phyloP scores from a whole-genome alignment of 73 alveolate genomes.

The Stentor roeselii region DNA sequence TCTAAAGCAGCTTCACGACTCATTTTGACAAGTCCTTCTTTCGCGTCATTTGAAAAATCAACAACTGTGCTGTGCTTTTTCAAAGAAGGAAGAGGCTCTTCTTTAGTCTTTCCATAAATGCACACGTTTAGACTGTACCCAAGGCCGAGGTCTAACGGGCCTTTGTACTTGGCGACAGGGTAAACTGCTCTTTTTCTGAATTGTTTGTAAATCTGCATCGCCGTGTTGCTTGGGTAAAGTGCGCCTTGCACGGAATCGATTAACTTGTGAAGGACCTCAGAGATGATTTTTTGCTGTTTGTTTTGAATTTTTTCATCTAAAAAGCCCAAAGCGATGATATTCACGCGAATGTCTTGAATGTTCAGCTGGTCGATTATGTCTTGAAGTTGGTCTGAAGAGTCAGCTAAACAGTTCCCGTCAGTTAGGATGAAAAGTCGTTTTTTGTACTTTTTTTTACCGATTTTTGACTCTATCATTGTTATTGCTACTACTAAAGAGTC shows the following conservation, averaged over 20 bases:
- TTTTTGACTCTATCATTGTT: slow-evolving; percentile 69
- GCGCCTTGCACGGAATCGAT: slow-evolving; percentile 33
- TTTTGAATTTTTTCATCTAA: slow-evolving; percentile 64
- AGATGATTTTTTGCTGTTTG: slow-evolving; percentile 59
- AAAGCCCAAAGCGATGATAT: slow-evolving; percentile 74
- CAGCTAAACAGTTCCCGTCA: slow-evolving; percentile 84
- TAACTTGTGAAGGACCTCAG: background rate
- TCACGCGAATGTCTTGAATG: slow-evolving; percentile 67
- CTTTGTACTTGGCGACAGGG: slow-evolving; percentile 84
- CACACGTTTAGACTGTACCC: slow-evolving; percentile 65
- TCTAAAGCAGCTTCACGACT: slow-evolving; percentile 64
- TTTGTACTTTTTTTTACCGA: slow-evolving; percentile 71
- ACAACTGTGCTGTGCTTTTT: slow-evolving; percentile 78
- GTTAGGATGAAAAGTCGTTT: slow-evolving; percentile 88
- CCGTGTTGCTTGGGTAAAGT: slow-evolving; percentile 84
- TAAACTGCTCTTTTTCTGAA: slow-evolving; percentile 76
- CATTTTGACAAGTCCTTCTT: slow-evolving; percentile 64
- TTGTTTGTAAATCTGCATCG: slow-evolving; percentile 83
- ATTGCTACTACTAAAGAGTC: slow-evolving; percentile 88
- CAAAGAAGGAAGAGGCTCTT: slow-evolving; percentile 85
- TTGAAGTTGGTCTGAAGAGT: slow-evolving; percentile 51
- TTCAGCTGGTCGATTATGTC: slow-evolving; percentile 60
- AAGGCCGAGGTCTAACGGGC: slow-evolving; percentile 77
- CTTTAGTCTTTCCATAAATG: slow-evolving; percentile 79
- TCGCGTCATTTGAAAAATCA: slow-evolving; percentile 62